Percentiles rank a stretch among this genome's conserved stretches.
phyloP scores from a whole-genome alignment of 441 rosid genomes.

The Arabidopsis hybrid region DNA sequence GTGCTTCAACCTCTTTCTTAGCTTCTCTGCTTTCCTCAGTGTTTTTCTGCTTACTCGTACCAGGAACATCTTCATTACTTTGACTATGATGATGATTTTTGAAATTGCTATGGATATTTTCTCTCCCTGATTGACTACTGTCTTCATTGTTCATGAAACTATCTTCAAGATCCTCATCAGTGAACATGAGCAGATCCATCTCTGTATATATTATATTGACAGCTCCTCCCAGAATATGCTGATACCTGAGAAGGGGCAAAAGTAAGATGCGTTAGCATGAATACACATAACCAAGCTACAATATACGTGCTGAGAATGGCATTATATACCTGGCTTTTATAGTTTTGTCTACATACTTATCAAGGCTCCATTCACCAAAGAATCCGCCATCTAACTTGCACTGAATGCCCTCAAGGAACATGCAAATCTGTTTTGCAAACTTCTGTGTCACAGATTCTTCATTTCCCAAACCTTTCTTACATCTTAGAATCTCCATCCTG shows the following conservation, averaged over 20 bases:
- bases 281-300: conserved; percentile 6
- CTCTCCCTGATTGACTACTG: conserved; percentile 65
- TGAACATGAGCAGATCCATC: conserved; percentile 81
- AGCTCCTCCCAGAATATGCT: conserved; percentile 62
- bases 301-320: conserved; percentile 5
- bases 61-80: conserved; percentile 45
- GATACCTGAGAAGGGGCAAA: conserved; percentile 57
- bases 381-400: conserved; percentile 87
- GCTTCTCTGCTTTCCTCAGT: conserved; percentile 46
- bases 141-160: conserved; percentile 72
- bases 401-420: conserved; percentile 72
- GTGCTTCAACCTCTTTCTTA: conserved; percentile 65
- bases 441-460: conserved; percentile 66
- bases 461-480: conserved; percentile 59
- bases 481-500: conserved; percentile 91
- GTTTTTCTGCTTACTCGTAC: conserved; percentile 48
- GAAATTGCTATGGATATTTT: conserved; percentile 30
- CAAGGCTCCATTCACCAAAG: conserved; percentile 95
- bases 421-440: conserved; percentile 83
- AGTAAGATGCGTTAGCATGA: conserved; percentile 26
- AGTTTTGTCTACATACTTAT: conserved; percentile 72
- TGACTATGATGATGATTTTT: conserved; percentile 42
- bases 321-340: conserved; percentile 70
- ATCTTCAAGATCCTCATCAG: conserved; percentile 64
- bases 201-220: conserved; percentile 71